Base-by-base conservation (phyloP, 495 filamentous ascomycete species). In the Talaromyces thailandensis region DNA sequence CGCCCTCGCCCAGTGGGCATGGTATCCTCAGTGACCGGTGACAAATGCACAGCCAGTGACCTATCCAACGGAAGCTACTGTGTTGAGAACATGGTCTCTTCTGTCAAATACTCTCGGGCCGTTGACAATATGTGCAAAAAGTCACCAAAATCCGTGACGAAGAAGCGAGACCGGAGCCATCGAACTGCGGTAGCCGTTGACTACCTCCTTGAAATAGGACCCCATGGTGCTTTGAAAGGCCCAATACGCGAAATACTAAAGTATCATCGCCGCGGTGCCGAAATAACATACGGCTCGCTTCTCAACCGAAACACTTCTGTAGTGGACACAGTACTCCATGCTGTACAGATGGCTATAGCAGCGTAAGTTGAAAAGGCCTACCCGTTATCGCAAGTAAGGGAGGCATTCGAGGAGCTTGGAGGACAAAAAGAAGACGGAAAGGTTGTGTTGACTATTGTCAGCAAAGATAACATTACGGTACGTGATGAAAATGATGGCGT, bases 131-230 rank as follows among this genome's bases (percentile, higher is more conserved):
- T 69, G 67, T 68, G 12, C 63, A 69, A 29, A 69, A 43, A 55
- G 48, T 18, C 62, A 43, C 23, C 23, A 8, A 14, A 24, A 9
- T 23, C 26, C 1, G 24, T 18, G 2, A 51, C 37, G 6, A 64
- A 53, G 18, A 56, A 55, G 21, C 21, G 23, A 8, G 58, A 28
- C 6, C 60, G 59, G 31, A 23, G 63, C 23, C 28, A 43, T 59
- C 2, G 40, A 64, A 7, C 61, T 63, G 2, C 56, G 43, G 14
- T 70, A 71, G 64, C 28, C 2, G 66, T 78, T 5, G 73, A 76
- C 48, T 56, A 70, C 23, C 60, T 84, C 0, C 11, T 85, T 3
- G 84, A 86, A 64, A 66, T 85, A 23, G 81, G 84, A 0, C 82
- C 84, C 0, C 76, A 81, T 58, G 64, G 67, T 1, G 74, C 78